Base-by-base conservation (phyloP, 495 filamentous ascomycete species). In the Viridothelium virens region DNA sequence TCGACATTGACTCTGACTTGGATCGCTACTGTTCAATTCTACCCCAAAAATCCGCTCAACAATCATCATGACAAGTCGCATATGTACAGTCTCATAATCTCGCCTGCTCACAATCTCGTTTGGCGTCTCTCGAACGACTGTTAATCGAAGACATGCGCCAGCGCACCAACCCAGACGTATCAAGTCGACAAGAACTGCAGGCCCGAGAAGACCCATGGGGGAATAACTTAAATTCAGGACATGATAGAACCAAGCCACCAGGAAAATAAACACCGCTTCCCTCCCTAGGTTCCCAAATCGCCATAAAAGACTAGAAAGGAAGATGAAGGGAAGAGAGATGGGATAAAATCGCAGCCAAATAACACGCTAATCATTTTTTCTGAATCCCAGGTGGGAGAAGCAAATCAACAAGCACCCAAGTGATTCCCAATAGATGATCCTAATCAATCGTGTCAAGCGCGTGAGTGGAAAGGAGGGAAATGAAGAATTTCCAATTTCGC, bases 21-120 rank as follows among this genome's bases (percentile, higher is more conserved):
- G 14, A 44, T 44, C 41, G 41, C 41, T 53, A 25, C 41, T 46
- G 41, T 16, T 46, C 41, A 46, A 46, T 53, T n/a, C 48, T 5
- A n/a, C 48, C 48, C 7, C n/a, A 7, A 25, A 25, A 25, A 25
- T 25, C 25, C 31, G 33, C 53, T 34, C 11, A 36, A 59, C 7
- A 18, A 7, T 36, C 31, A 10, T 18, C 18, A 3, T 59, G 14
- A 10, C 7, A 18, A 7, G 6, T 59, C 31, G 5, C n/a, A 10
- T 59, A 59, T 59, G 53, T 59, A 59, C 53, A 59, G 36, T 59
- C 2, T 59, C 53, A 7, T 34, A 10, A 59, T 59, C 31, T 59
- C 7, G 31, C 7, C 41, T 7, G 41, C 14, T 44, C 41, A 7
- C 41, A 33, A 59, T 59, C 31, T 59, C 53, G 36, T 59, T 34